phyloP scores from a whole-genome alignment of 331 rosid genomes.

The Malus hybrid region DNA sequence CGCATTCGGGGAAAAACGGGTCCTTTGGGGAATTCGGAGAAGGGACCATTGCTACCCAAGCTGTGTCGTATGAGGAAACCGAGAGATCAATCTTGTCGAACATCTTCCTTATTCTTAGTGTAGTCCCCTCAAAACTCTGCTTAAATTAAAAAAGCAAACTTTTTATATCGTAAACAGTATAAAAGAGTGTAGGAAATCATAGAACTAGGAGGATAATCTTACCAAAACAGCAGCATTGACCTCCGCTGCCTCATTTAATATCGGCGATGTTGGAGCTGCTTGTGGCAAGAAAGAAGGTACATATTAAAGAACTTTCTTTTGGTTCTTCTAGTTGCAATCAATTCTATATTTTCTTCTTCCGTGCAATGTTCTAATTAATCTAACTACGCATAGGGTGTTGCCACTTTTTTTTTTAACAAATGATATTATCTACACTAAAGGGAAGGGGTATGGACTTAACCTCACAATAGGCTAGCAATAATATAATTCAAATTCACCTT shows the following conservation, averaged over 20 bases:
- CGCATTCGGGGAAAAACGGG: constrained; percentile 72
- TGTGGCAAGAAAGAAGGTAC: not conserved
- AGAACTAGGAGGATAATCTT: constrained; percentile 7
- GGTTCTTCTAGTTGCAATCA: not conserved
- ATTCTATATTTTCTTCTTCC: not conserved
- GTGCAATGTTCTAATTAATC: too few species aligned
- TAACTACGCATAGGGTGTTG: too few species aligned
- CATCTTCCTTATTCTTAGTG: constrained; percentile 53
- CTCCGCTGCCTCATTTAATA: constrained; percentile 22
- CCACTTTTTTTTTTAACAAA: too few species aligned
- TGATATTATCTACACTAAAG: too few species aligned
- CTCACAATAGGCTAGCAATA: too few species aligned
- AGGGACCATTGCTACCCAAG: constrained; percentile 88
- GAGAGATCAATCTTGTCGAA: constrained; percentile 62
- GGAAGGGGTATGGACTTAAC: too few species aligned
- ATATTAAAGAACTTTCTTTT: not conserved
- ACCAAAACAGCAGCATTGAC: constrained; percentile 34
- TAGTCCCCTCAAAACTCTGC: constrained; percentile 50
- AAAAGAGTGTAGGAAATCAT: not conserved
- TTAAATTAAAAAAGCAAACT: not conserved
- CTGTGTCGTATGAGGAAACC: constrained; percentile 75
- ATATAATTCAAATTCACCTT: too few species aligned
- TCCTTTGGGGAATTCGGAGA: constrained; percentile 34
- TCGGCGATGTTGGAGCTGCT: constrained; percentile 26
- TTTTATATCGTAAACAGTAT: not conserved